Evolutionary conservation across 2,329 filamentous ascomycete genomes (phyloP), one percentile per base, ranked within the genome.

Genomic region (Ophiostoma sp.): DNA sequence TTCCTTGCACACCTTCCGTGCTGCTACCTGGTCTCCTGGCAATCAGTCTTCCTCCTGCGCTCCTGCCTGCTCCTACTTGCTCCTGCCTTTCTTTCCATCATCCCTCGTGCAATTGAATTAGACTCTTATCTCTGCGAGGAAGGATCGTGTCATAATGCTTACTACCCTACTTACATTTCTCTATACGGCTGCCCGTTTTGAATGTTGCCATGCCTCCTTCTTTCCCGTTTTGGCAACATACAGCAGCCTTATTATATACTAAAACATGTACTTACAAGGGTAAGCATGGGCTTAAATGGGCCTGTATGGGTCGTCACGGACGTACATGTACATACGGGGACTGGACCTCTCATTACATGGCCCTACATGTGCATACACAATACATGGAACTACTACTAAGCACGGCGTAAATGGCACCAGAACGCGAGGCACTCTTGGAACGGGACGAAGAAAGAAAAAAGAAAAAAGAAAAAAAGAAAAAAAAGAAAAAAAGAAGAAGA

Each of bases 131-230:
- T 57, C 52, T 17, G 20, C 44, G 10, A 62, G 27, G 57, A 35
- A 35, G 27, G 27, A 62, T 62, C 57, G 57, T 31, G 57, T 31
- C 57, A 62, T 33, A 62, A 62, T 62, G 57, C 57, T 62, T 31
- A 62, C 57, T 62, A 62, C 57, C 57, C 15, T 62, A 62, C 57
- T 11, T 33, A 20, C 57, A 13, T 33, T 31, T 17, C n/a, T 23
- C 57, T 33, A 13, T 62, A 33, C 57, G 27, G 23, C 57, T 33
- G 57, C 15, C 57, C 57, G 57, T 62, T 62, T 62, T 62, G 57
- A 62, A 62, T 62, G 57, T 35, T 33, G 57, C 57, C 57, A 33
- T 35, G 57, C 23, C 27, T 62, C 13, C 27, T 33, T 17, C 15
- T 62, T 62, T 33, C 57, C 57, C 57, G 6, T 62, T 62, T 33